Percentiles rank a stretch among this genome's conserved stretches.
phyloP scores from a whole-genome alignment of 2,329 filamentous ascomycete genomes.

The Emergomyces pasteurianus region DNA sequence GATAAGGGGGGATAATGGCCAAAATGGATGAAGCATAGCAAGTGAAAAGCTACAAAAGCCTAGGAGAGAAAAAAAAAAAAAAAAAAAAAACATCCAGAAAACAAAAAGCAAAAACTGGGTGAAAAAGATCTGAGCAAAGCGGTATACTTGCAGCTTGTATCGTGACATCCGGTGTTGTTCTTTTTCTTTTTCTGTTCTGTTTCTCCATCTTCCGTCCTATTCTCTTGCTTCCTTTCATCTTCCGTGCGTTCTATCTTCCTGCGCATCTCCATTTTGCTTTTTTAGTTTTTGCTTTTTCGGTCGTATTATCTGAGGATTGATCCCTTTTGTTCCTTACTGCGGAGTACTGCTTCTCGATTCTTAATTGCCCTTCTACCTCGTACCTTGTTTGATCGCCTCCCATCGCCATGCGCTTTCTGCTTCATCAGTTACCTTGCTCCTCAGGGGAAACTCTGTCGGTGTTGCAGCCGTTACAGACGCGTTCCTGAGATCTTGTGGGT shows the following conservation, averaged over 20 bases:
- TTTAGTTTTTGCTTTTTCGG: background rate
- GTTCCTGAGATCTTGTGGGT: background rate
- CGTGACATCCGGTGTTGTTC: background rate
- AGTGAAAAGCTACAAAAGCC: background rate
- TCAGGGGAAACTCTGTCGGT: background rate
- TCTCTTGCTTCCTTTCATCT: background rate
- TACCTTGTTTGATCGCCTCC: background rate
- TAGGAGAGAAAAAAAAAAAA: conserved; percentile 1
- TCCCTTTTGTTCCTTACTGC: background rate
- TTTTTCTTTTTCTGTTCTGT: background rate
- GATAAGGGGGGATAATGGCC: background rate
- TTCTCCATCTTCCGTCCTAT: background rate
- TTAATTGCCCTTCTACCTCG: background rate
- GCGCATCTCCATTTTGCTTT: conserved; percentile 7
- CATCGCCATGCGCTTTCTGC: background rate
- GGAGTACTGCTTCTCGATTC: background rate
- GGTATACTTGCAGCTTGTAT: background rate
- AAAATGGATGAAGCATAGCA: conserved; percentile 1
- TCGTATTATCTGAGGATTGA: background rate
- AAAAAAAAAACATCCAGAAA: conserved; percentile 8
- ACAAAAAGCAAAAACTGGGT: conserved; percentile 7
- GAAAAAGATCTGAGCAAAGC: background rate
- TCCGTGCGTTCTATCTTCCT: conserved; percentile 10
- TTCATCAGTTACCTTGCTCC: background rate
- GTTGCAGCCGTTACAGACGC: background rate